phyloP scores from a whole-genome alignment of 139 green algal genomes.

The Edaphochlamys debaryana region DNA sequence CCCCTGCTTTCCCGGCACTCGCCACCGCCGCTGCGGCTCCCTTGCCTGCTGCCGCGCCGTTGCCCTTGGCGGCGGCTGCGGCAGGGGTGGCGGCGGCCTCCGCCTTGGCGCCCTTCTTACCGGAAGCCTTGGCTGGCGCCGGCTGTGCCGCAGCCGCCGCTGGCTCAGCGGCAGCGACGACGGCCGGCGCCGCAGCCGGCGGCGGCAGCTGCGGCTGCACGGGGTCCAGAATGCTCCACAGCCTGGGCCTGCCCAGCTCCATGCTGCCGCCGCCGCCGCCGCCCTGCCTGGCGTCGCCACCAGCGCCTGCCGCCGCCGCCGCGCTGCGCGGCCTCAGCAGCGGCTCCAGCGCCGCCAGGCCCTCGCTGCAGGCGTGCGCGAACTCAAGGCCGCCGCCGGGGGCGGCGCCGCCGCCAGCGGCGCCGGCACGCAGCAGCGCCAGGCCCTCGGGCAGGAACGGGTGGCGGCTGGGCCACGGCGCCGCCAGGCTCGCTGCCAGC shows the following conservation, averaged over 20 bases:
- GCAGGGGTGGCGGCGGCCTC: background rate
- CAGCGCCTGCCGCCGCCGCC: background rate
- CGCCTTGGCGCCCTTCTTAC: background rate
- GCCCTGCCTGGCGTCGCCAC: background rate
- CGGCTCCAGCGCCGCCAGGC: constrained; percentile 49
- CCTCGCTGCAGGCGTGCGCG: constrained; percentile 13
- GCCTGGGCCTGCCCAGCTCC: constrained; percentile 14
- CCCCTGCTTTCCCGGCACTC: background rate
- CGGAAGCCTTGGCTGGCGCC: background rate
- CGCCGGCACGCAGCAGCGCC: constrained; percentile 46
- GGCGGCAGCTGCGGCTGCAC: constrained; percentile 6
- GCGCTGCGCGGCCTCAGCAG: constrained; percentile 58
- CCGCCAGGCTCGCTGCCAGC: constrained; percentile 67
- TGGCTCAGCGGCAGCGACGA: background rate
- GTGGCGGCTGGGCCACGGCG: constrained; percentile 50
- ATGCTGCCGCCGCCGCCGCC: background rate
- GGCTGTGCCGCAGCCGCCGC: background rate
- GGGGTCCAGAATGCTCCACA: constrained; percentile 38
- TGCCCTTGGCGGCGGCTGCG: background rate
- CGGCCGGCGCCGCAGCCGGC: background rate
- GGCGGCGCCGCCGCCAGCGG: constrained; percentile 1
- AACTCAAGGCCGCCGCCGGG: constrained; percentile 6
- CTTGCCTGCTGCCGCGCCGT: background rate
- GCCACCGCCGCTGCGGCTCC: background rate
- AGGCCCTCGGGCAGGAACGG: constrained; percentile 61